These are phyloP conservation scores for Metschnikowia matae DNA, from an alignment of 805 yeast genomes.

Conservation along the genomic window DNA sequence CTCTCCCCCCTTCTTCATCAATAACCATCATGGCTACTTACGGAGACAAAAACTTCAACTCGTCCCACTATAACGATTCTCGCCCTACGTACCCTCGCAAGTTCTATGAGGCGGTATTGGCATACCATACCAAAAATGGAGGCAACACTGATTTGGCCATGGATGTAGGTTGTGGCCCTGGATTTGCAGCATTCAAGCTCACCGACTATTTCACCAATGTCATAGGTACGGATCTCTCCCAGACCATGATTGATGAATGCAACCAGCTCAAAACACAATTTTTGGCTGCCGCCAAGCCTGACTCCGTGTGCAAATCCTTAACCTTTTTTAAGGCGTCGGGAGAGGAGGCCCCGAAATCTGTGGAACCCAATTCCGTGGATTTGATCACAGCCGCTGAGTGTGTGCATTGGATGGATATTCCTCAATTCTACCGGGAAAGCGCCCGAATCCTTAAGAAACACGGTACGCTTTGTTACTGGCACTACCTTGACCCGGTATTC, in stretches of 20 bases:
- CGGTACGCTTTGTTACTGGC: slow-evolving; percentile 76
- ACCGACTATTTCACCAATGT: slow-evolving; percentile 43
- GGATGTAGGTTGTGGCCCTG: slow-evolving; percentile 82
- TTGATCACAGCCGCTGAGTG: slow-evolving; percentile 78
- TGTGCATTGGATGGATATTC: slow-evolving; percentile 77
- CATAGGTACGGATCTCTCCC: slow-evolving; percentile 62
- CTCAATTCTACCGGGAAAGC: slow-evolving; percentile 47
- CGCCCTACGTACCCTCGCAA: slow-evolving; percentile 64
- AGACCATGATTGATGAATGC: slow-evolving; percentile 46
- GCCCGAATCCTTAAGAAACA: slow-evolving; percentile 47
- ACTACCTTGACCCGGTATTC: slow-evolving; percentile 70
- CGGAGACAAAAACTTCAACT: slow-evolving; percentile 48
- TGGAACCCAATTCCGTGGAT: slow-evolving; percentile 42
- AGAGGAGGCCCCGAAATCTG: slow-evolving; percentile 22
- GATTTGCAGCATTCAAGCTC: slow-evolving; percentile 61
- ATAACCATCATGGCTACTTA: slow-evolving; percentile 51
- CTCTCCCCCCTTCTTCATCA: too few species aligned
- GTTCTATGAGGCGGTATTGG: slow-evolving; percentile 41
- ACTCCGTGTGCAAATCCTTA: slow-evolving; percentile 8
- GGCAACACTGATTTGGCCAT: slow-evolving; percentile 36
- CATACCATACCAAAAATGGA: slow-evolving; percentile 36
- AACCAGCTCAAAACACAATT: slow-evolving; percentile 12
- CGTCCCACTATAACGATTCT: slow-evolving; percentile 49
- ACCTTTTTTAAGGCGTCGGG: slow-evolving; percentile 24
- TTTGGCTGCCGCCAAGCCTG: slow-evolving; percentile 6